phyloP scores from a whole-genome alignment of 768 basidiomycete species.

The Psilocybe cubensis region DNA sequence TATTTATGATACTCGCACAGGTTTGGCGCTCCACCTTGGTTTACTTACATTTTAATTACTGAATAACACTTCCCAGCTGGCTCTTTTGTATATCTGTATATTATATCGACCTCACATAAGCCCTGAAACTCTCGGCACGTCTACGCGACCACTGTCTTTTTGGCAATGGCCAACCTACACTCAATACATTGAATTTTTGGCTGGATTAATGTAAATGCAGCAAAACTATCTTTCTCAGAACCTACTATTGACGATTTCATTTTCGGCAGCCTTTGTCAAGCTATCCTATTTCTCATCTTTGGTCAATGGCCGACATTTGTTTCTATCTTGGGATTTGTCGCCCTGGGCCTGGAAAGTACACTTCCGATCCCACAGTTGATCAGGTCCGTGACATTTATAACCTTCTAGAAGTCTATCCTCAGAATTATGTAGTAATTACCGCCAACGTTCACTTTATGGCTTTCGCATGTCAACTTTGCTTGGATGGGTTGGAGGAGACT shows the following conservation, averaged over 20 bases:
- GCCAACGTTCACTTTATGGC: slow-evolving; percentile 79
- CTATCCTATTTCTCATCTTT: slow-evolving; percentile 78
- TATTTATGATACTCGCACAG: slow-evolving; percentile 86
- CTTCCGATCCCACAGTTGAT: slow-evolving; percentile 86
- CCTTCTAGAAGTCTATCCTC: slow-evolving; percentile 3
- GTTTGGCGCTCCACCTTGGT: slow-evolving; percentile 38
- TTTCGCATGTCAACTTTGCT: slow-evolving; percentile 82
- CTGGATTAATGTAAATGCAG: slow-evolving; percentile 67
- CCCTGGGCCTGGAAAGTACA: slow-evolving; percentile 83
- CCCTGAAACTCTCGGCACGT: slow-evolving; percentile 60
- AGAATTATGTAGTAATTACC: slow-evolving; percentile 63
- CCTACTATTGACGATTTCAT: background rate
- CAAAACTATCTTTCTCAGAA: background rate
- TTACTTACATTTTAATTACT: slow-evolving; percentile 9
- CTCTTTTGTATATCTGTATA: slow-evolving; percentile 82
- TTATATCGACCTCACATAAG: slow-evolving; percentile 63
- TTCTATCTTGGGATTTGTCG: slow-evolving; percentile 70
- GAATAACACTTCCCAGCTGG: slow-evolving; percentile 51
- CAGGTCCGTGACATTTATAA: slow-evolving; percentile 47
- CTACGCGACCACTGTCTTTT: slow-evolving; percentile 71
- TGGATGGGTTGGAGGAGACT: slow-evolving; percentile 85
- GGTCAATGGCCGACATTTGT: slow-evolving; percentile 64
- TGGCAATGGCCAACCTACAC: slow-evolving; percentile 86
- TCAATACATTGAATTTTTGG: slow-evolving; percentile 84
- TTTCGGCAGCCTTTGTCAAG: slow-evolving; percentile 56